These are phyloP conservation scores for Arabidopsis hybrid DNA, from an alignment of 441 rosid genomes.

Conservation along the genomic window DNA sequence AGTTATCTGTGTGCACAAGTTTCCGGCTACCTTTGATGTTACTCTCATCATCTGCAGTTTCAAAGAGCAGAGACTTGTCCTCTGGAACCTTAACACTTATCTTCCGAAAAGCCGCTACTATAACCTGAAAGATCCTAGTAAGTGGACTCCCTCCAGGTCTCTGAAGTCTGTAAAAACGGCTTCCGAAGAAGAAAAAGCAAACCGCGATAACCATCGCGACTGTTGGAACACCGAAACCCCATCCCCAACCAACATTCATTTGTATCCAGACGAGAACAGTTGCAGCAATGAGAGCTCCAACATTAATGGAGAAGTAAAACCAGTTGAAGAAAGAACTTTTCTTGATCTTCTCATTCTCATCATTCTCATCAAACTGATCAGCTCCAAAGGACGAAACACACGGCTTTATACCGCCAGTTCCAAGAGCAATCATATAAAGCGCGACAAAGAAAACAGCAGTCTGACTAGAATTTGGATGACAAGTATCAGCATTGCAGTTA, in stretches of 20 bases:
- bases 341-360: slow-evolving; percentile 70
- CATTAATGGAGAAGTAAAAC: slow-evolving; percentile 89
- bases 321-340: slow-evolving; percentile 96
- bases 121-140: slow-evolving; percentile 80
- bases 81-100: slow-evolving; percentile 64
- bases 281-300: slow-evolving; percentile 89
- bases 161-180: slow-evolving; percentile 69
- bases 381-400: slow-evolving; percentile 98
- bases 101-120: slow-evolving; percentile 83
- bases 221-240: slow-evolving; percentile 95
- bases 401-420: slow-evolving; percentile 95
- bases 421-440: slow-evolving; percentile 89
- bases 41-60: slow-evolving; percentile 68
- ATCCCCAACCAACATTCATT: slow-evolving; percentile 96
- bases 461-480: slow-evolving; percentile 65
- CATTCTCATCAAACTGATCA: slow-evolving; percentile 90
- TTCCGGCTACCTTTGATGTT: slow-evolving; percentile 82
- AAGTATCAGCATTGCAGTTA: slow-evolving; percentile 57
- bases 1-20: slow-evolving; percentile 72
- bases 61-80: slow-evolving; percentile 74
- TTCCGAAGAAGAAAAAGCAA: slow-evolving; percentile 77
- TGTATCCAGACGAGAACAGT: slow-evolving; percentile 92
- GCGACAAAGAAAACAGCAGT: slow-evolving; percentile 66
- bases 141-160: slow-evolving; percentile 95
- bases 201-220: slow-evolving; percentile 87